Percentiles rank a stretch among this genome's conserved stretches.
phyloP scores from a whole-genome alignment of 202 grass and related monocot species.

The Setaria italica region DNA sequence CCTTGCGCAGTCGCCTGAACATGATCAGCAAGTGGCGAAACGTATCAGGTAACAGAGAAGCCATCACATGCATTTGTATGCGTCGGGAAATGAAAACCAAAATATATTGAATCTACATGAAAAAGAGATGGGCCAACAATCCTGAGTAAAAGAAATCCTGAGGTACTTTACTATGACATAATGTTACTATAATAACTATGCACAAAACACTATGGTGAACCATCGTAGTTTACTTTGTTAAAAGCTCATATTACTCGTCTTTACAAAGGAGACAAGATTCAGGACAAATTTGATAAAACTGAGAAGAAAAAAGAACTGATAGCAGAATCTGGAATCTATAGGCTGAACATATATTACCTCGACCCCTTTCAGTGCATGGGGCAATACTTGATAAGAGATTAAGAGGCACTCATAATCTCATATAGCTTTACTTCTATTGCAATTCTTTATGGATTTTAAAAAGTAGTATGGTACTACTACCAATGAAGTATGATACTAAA shows the following conservation, averaged over 20 bases:
- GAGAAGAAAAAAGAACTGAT: neutral
- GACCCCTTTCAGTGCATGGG: neutral
- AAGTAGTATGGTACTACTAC: neutral
- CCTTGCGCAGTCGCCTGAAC: constrained; percentile 71
- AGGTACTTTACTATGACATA: neutral
- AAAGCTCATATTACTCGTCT: neutral
- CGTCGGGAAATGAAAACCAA: neutral
- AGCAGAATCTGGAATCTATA: neutral
- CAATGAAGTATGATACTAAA: neutral
- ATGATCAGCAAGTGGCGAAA: constrained; percentile 8
- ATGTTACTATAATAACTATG: neutral
- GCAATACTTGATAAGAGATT: constrained; percentile 6
- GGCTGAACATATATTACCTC: neutral
- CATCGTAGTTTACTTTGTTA: neutral
- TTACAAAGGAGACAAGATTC: neutral
- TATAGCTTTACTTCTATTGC: neutral
- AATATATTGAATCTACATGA: neutral
- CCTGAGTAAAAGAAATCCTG: neutral
- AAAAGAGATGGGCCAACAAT: neutral
- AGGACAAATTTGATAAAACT: neutral
- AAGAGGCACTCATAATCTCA: neutral
- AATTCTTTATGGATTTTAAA: constrained; percentile 10
- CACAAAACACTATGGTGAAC: neutral
- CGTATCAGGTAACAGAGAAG: constrained; percentile 11
- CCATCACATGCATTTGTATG: neutral